phyloP scores from a whole-genome alignment of 2,329 filamentous ascomycete genomes.

The Byssothecium circinans region DNA sequence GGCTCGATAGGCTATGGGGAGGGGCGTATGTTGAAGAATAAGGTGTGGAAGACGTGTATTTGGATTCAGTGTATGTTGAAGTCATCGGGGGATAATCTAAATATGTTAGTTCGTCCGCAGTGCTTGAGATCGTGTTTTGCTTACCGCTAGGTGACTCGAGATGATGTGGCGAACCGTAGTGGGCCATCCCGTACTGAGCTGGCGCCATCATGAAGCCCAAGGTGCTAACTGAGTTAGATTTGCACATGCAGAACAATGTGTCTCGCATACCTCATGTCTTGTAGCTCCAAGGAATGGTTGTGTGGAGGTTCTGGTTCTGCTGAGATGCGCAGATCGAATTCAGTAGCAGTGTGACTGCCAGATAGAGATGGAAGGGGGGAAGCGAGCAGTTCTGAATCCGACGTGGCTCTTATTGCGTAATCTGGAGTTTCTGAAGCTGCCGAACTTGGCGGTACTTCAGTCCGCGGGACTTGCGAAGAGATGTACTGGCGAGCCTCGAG shows the following conservation, averaged over 20 bases:
- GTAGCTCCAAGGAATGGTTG: constrained; percentile 25
- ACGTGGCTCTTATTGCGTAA: constrained; percentile 16
- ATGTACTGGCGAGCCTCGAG: constrained; percentile 21
- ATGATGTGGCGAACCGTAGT: constrained; percentile 36
- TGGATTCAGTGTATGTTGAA: constrained; percentile 33
- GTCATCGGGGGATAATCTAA: constrained; percentile 32
- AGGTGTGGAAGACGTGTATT: constrained; percentile 27
- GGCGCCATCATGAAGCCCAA: constrained; percentile 46
- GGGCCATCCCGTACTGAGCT: constrained; percentile 43
- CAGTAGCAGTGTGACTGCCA: constrained; percentile 17
- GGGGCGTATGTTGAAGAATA: constrained; percentile 35
- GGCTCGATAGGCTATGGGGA: constrained; percentile 27
- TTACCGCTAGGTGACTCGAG: constrained; percentile 31
- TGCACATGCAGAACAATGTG: background rate
- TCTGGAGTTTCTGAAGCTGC: constrained; percentile 13
- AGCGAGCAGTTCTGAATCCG: constrained; percentile 18
- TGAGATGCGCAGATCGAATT: constrained; percentile 23
- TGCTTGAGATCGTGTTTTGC: background rate
- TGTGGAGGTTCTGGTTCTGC: constrained; percentile 24
- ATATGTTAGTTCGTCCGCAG: constrained; percentile 4
- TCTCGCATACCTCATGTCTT: constrained; percentile 45
- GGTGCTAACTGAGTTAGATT: constrained; percentile 34
- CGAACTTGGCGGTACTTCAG: constrained; percentile 14
- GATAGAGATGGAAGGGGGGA: constrained; percentile 28
- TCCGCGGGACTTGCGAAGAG: constrained; percentile 18